phyloP scores from a whole-genome alignment of 306 rosid species.

The Sicyos baderoa region DNA sequence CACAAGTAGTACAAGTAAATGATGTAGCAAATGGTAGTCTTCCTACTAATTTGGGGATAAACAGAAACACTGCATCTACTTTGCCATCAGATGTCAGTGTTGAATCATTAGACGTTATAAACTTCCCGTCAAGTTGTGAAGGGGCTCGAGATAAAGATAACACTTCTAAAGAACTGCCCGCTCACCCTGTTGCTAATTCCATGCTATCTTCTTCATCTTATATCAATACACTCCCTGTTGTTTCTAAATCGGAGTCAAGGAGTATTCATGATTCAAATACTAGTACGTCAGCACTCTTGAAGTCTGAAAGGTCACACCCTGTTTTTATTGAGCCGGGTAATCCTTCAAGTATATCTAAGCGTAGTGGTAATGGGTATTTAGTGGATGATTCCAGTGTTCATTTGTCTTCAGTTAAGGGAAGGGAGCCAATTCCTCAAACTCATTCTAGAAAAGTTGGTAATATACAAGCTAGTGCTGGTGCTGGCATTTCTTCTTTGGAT shows the following conservation, averaged over 20 bases:
- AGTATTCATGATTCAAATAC: constrained; percentile 32
- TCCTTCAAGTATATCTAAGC: constrained; percentile 25
- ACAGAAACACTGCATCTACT: constrained; percentile 25
- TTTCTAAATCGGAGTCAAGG: constrained; percentile 19
- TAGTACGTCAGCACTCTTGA: constrained; percentile 27
- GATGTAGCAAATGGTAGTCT: constrained; percentile 24
- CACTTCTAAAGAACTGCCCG: constrained; percentile 20
- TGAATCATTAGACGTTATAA: constrained; percentile 26
- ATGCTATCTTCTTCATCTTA: constrained; percentile 27
- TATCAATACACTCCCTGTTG: constrained; percentile 22
- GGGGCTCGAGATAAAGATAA: constrained; percentile 21
- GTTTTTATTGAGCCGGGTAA: constrained; percentile 24
- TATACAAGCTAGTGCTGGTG: constrained; percentile 17
- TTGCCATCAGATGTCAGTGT: constrained; percentile 25
- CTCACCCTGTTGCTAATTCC: constrained; percentile 31
- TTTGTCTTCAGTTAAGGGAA: constrained; percentile 32
- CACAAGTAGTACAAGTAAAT: constrained; percentile 25
- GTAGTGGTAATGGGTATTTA: constrained; percentile 22
- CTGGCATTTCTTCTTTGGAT: constrained; percentile 33
- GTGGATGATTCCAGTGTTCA: constrained; percentile 22
- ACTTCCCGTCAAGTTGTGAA: constrained; percentile 25
- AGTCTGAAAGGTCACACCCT: constrained; percentile 31
- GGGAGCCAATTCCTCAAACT: constrained; percentile 24
- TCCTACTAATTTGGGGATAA: constrained; percentile 23
- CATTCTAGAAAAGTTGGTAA: constrained; percentile 22